These are phyloP conservation scores for Atalantia buxifolia DNA, from an alignment of 345 rosid species.

Conservation along the genomic window DNA sequence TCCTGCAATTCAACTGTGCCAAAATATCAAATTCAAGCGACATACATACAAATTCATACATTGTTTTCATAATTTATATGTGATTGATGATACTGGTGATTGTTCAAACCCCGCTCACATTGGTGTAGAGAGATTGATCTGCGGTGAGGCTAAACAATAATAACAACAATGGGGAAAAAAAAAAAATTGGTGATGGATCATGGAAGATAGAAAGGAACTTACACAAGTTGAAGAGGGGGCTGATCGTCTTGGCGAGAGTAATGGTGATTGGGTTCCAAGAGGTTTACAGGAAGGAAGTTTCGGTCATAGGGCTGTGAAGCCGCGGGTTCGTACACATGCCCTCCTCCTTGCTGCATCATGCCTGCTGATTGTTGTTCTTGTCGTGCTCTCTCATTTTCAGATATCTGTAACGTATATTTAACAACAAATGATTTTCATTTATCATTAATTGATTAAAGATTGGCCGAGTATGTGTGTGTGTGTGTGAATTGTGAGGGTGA, in stretches of 20 bases:
- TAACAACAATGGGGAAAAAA: too few species aligned
- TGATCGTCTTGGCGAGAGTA: slow-evolving; percentile 42
- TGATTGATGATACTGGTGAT: too few species aligned
- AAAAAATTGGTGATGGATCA: too few species aligned
- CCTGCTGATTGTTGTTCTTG: slow-evolving; percentile 32
- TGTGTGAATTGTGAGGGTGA: not conserved
- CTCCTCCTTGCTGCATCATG: slow-evolving; percentile 35
- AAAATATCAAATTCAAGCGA: not conserved
- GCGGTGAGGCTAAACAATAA: too few species aligned
- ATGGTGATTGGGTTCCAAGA: slow-evolving; percentile 54
- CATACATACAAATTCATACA: too few species aligned
- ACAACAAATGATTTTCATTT: not conserved
- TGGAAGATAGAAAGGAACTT: slow-evolving; percentile 19
- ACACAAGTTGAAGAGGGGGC: slow-evolving; percentile 78
- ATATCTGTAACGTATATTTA: slow-evolving; percentile 40
- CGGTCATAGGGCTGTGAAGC: slow-evolving; percentile 53
- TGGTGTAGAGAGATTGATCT: too few species aligned
- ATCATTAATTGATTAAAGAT: not conserved
- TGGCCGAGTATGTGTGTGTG: not conserved
- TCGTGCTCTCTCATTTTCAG: slow-evolving; percentile 51
- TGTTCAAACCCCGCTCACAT: too few species aligned
- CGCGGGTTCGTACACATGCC: slow-evolving; percentile 31
- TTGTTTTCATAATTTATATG: too few species aligned
- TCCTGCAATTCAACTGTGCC: slow-evolving; percentile 11
- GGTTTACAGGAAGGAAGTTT: slow-evolving; percentile 55